A percentile compares a stretch with the other conserved stretches of the same genome.
These are phyloP conservation scores for Brachypodium distachyon DNA, from an alignment of 202 grass and related monocot genomes.

Conservation along the genomic window DNA sequence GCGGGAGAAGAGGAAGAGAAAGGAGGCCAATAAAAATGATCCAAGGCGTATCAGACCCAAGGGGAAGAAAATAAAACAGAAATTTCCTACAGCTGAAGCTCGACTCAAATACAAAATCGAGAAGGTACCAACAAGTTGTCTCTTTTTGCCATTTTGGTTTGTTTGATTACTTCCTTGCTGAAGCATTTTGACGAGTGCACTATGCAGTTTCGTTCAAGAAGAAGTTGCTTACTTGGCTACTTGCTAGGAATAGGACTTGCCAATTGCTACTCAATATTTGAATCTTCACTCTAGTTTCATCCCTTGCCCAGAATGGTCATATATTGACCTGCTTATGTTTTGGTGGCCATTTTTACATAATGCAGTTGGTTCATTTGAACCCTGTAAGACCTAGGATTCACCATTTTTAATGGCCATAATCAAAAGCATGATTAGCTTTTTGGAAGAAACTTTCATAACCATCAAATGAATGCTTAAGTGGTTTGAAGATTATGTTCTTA, in stretches of 20 bases:
- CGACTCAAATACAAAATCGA: constrained; percentile 87
- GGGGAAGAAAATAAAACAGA: constrained; percentile 71
- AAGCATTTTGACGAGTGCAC: not conserved
- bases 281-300: not conserved
- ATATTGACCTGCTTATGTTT: not conserved
- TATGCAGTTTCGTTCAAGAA: not conserved
- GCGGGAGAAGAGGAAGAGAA: constrained; percentile 63
- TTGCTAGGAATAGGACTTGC: not conserved
- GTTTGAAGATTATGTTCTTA: not conserved
- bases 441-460: not conserved
- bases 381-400: too few species aligned
- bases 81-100: constrained; percentile 73
- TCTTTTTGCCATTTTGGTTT: not conserved
- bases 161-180: not conserved
- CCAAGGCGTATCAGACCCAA: constrained; percentile 71
- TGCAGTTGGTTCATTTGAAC: not conserved
- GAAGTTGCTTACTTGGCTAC: not conserved
- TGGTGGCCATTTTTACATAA: not conserved
- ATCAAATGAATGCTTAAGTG: not conserved
- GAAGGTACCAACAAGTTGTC: constrained; percentile 41
- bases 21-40: constrained; percentile 83
- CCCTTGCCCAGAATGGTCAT: not conserved
- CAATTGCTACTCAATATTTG: not conserved
- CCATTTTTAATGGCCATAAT: too few species aligned
- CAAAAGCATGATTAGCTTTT: not conserved